Evolutionary conservation across 106 monocot genomes (phyloP).

Genomic region (Allium sativum): DNA sequence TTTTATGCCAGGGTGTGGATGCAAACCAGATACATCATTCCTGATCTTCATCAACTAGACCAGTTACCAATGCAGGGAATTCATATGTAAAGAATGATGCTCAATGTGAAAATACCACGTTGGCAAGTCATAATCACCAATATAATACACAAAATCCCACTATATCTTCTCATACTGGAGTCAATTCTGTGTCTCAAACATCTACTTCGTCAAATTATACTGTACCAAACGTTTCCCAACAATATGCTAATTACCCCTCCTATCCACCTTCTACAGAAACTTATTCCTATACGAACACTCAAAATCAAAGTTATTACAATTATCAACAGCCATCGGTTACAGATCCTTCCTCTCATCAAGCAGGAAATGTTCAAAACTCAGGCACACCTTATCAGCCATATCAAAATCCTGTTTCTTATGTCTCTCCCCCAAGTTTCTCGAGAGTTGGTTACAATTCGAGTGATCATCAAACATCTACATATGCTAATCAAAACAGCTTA

Average conservation of each 20-base stretch:
- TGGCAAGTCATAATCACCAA: slow-evolving; percentile 35
- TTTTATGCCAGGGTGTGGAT: slow-evolving; percentile 17
- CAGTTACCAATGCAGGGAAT: slow-evolving; percentile 31
- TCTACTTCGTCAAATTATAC: slow-evolving; percentile 18
- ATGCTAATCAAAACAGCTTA: slow-evolving; percentile 51
- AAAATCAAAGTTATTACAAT: slow-evolving; percentile 55
- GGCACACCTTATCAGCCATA: slow-evolving; percentile 98
- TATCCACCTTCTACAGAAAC: slow-evolving; percentile 37
- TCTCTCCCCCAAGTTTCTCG: slow-evolving; percentile 29
- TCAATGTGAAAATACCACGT: slow-evolving; percentile 28
- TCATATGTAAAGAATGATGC: slow-evolving; percentile 19
- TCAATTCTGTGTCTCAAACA: slow-evolving; percentile 21
- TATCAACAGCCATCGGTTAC: slow-evolving; percentile 34
- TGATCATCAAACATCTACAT: slow-evolving; percentile 87
- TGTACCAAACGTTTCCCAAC: slow-evolving; percentile 31
- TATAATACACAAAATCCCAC: slow-evolving; percentile 45
- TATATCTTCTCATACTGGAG: slow-evolving; percentile 21
- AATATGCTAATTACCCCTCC: slow-evolving; percentile 35
- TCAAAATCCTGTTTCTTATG: slow-evolving; percentile 71
- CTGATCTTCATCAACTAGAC: slow-evolving; percentile 38
- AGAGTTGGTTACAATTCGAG: too few relatives aligned
- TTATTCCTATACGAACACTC: slow-evolving; percentile 35
- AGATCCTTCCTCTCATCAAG: slow-evolving; percentile 73
- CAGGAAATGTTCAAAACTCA: slow-evolving; percentile 75
- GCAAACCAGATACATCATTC: slow-evolving; percentile 31